Base-by-base conservation (phyloP, 306 rosid genomes). In the Alnus rubra region DNA sequence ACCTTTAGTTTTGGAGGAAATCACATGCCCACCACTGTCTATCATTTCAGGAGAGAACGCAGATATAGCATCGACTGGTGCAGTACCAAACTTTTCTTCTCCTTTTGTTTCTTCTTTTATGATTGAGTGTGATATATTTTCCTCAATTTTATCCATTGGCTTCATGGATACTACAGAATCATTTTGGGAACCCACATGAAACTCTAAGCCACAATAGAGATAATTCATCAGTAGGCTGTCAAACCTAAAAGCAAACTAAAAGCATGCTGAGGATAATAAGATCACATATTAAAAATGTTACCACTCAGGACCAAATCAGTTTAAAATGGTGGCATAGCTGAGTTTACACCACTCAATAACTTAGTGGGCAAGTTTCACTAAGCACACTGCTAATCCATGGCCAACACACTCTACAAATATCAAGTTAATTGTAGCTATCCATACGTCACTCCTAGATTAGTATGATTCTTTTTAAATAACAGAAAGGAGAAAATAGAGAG, bases 1-100 rank as follows among this genome's bases (percentile, higher is more conserved):
- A 87, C 87, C 88, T 83, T 73, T 65, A 19, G 37, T 69, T 71
- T 63, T 73, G 16, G 88, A 77, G 16, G 75, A 76, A 7, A 23
- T 62, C 60, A 30, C 62, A 68, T 51, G 70, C 73, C 37, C 76
- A 71, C 68, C 64, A 53, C 16, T 74, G 74, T 76, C 9, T 76
- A 53, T 69, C 80, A 42, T 65, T 81, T 74, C 81, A 31, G 71
- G 86, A 77, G 85, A 76, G 71, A 59, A 30, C 63, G 77, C 45
- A 6, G 45, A 42, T 71, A 51, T 42, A 65, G 80, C 58, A 71
- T 76, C 58, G 65, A 69, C 62, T 44, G 87, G 70, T 68, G 82
- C 74, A 64, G 82, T 63, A 68, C 71, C 72, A 19, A 55, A 60
- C 72, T 77, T 74, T 68, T 71, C 35, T 60, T 74, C 79, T 33